These are phyloP conservation scores for Pichia norvegensis DNA, from an alignment of 1,139 yeast species.

Conservation along the genomic window DNA sequence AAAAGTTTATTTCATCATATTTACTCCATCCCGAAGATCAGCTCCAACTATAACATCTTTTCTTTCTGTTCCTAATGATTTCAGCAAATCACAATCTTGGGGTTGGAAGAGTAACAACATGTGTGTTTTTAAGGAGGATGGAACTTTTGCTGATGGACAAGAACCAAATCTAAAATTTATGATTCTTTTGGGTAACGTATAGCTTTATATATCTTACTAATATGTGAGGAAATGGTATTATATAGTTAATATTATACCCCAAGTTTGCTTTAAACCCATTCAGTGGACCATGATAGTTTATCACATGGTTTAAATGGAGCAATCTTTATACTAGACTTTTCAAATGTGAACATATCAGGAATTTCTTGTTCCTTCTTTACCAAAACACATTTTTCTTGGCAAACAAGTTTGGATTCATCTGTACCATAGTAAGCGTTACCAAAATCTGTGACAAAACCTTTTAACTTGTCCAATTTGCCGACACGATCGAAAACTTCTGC, in stretches of 20 bases:
- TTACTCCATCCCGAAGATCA: constrained; percentile 41
- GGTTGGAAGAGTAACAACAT: constrained; percentile 48
- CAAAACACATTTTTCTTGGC: constrained; percentile 43
- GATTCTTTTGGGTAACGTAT: constrained; percentile 40
- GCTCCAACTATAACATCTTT: constrained; percentile 42
- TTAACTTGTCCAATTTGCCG: constrained; percentile 56
- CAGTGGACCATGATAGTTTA: constrained; percentile 61
- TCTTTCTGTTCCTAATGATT: constrained; percentile 43
- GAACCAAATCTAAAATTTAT: constrained; percentile 38
- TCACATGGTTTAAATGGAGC: constrained; percentile 92
- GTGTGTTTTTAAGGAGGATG: constrained; percentile 40
- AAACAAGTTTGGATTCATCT: constrained; percentile 34
- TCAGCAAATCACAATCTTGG: constrained; percentile 48
- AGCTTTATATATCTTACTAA: background rate
- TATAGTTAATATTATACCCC: too few relatives aligned
- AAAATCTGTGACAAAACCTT: constrained; percentile 64
- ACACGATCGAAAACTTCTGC: constrained; percentile 77
- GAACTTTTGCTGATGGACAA: constrained; percentile 34
- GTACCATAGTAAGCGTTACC: constrained; percentile 68
- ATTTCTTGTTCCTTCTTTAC: constrained; percentile 45
- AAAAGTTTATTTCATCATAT: constrained; percentile 42
- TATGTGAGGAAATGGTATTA: too few relatives aligned
- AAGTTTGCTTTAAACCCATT: constrained; percentile 44
- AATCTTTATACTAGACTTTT: constrained; percentile 41
- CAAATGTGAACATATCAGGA: constrained; percentile 46